These are phyloP conservation scores for Blastocystis hominis DNA, from an alignment of 352 stramenopile species.

Conservation along the genomic window DNA sequence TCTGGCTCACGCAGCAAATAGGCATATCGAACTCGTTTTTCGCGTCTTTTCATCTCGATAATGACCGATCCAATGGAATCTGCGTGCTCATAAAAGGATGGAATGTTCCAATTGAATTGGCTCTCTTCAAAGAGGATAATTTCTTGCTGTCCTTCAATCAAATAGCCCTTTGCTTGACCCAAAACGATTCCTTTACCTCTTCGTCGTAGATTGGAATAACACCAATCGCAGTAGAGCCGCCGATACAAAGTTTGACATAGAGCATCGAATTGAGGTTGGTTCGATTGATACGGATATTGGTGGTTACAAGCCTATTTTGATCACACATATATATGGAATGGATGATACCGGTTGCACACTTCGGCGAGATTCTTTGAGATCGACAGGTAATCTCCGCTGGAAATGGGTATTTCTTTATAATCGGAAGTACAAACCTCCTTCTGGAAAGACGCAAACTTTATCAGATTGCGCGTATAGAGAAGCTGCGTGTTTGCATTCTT, in stretches of 20 bases:
- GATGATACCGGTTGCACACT: not conserved
- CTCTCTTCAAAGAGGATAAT: not conserved
- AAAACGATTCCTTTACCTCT: not conserved
- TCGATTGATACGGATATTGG: slow-evolving; percentile 4
- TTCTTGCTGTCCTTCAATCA: not conserved
- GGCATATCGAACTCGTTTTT: not conserved
- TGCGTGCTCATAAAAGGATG: not conserved
- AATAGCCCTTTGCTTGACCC: not conserved
- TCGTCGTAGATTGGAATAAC: not conserved
- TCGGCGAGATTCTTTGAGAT: not conserved
- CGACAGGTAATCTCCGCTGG: not conserved
- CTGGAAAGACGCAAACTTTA: slow-evolving; percentile 32
- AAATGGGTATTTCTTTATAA: not conserved
- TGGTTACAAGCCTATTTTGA: not conserved
- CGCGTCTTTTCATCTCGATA: not conserved
- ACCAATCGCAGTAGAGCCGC: not conserved
- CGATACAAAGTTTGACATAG: not conserved
- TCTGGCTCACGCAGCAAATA: not conserved
- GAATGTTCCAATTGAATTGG: not conserved
- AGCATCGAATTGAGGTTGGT: not conserved
- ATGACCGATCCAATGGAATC: not conserved
- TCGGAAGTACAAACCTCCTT: not conserved
- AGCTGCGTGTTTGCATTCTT: not conserved
- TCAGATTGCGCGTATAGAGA: not conserved
- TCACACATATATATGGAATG: not conserved